Evolutionary conservation across 1,284 basidiomycete genomes (phyloP).

Genomic region (Ceratobasidium sp.): DNA sequence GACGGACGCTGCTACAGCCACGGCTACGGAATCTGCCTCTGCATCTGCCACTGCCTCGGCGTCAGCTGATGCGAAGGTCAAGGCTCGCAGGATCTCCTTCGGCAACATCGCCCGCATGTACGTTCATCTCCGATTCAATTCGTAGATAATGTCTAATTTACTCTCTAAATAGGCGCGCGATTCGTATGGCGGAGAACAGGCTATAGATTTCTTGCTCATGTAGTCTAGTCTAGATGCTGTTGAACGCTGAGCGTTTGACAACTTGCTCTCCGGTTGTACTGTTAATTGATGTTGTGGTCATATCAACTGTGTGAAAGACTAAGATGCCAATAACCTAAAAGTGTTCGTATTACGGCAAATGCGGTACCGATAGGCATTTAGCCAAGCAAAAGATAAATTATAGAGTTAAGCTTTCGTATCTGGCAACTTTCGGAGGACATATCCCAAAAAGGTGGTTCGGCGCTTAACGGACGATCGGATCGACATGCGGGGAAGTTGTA

Average conservation of each 20-base stretch:
- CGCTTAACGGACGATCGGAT: conserved; percentile 17
- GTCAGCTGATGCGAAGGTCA: background rate
- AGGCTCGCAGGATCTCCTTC: background rate
- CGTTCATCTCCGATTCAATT: background rate
- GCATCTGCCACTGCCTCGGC: background rate
- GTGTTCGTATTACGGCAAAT: too few relatives aligned
- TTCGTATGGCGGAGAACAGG: background rate
- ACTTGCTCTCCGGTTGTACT: conserved; percentile 4
- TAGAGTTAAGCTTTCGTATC: too few relatives aligned
- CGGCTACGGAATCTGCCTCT: background rate
- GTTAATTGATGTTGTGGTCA: conserved; percentile 18
- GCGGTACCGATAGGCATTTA: background rate
- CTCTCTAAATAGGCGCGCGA: too few relatives aligned
- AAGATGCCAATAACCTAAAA: background rate
- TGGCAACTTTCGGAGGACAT: background rate
- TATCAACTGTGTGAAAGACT: background rate
- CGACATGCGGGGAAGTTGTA: conserved; percentile 21
- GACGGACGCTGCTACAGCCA: background rate
- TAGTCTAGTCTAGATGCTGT: conserved; percentile 15
- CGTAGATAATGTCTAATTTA: too few relatives aligned
- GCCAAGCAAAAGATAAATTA: background rate
- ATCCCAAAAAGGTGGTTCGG: background rate
- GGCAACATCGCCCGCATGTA: background rate
- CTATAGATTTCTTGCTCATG: background rate
- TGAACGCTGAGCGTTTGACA: conserved; percentile 30